phyloP scores from a whole-genome alignment of 305 asterid genomes.

The Fraxinus velutina region DNA sequence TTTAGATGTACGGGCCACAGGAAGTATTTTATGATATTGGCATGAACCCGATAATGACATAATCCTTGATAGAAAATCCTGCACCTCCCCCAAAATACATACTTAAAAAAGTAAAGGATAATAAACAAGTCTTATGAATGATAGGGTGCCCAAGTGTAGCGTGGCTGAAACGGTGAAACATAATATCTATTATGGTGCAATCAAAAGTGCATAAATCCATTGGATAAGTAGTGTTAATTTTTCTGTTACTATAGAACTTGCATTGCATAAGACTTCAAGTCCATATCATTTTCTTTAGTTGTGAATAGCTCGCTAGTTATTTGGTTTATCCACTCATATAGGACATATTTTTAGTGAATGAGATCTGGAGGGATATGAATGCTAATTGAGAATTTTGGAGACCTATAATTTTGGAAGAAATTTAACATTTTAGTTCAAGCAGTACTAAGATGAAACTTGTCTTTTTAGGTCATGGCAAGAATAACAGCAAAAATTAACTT shows the following conservation, averaged over 20 bases:
- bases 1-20: not conserved
- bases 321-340: not conserved
- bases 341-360: not conserved
- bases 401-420: not conserved
- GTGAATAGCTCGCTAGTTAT: not conserved
- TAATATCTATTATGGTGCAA: not conserved
- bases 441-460: not conserved
- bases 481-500: not conserved
- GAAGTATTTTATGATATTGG: not conserved
- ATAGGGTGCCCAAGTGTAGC: not conserved
- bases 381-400: not conserved
- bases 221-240: not conserved
- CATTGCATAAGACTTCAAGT: not conserved
- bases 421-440: not conserved
- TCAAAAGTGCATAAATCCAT: not conserved
- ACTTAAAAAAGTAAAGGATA: not conserved
- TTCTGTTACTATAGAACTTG: not conserved
- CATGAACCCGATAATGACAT: not conserved
- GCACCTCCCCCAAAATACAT: not conserved
- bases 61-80: not conserved
- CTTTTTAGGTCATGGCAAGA: not conserved
- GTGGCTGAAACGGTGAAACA: not conserved
- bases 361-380: not conserved
- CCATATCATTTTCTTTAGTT: not conserved
- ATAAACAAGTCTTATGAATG: not conserved